Conservation (phyloP, 2,329 filamentous ascomycete genomes). For the Phoma herbarum region DNA sequence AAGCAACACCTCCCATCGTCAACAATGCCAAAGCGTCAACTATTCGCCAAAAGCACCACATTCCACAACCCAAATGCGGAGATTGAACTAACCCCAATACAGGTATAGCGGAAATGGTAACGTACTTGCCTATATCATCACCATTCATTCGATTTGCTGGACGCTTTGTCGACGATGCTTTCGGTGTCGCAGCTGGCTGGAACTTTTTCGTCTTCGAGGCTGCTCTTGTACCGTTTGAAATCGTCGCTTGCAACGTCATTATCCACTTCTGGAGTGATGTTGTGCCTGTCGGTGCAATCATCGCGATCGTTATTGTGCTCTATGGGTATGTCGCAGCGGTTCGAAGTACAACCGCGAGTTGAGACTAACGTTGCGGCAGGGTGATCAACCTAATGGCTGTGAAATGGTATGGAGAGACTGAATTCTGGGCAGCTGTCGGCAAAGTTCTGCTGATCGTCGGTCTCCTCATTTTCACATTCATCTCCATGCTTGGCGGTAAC, state of each 20-base stretch:
- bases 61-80: constrained; percentile 19
- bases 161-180: constrained; percentile 77
- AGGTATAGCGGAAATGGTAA: constrained; percentile 78
- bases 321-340: constrained; percentile 61
- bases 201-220: constrained; percentile 79
- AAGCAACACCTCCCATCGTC: constrained; percentile 36
- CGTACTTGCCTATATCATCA: constrained; percentile 77
- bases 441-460: constrained; percentile 59
- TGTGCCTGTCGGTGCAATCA: constrained; percentile 68
- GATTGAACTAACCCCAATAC: constrained; percentile 30
- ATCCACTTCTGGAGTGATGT: constrained; percentile 60
- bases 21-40: constrained; percentile 29
- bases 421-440: constrained; percentile 76
- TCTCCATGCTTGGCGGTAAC: constrained; percentile 85
- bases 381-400: constrained; percentile 72
- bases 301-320: constrained; percentile 66
- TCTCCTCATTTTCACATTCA: constrained; percentile 69
- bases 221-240: constrained; percentile 72
- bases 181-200: constrained; percentile 76
- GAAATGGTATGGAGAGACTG: constrained; percentile 61
- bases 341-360: background rate
- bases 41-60: constrained; percentile 25
- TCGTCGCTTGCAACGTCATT: constrained; percentile 60
- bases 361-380: constrained; percentile 33
- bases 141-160: constrained; percentile 82